Percentiles rank a stretch among this genome's conserved stretches.
Evolutionary conservation across 73 alveolate genomes (phyloP).

Genomic region (Tetrahymena malaccensis): DNA sequence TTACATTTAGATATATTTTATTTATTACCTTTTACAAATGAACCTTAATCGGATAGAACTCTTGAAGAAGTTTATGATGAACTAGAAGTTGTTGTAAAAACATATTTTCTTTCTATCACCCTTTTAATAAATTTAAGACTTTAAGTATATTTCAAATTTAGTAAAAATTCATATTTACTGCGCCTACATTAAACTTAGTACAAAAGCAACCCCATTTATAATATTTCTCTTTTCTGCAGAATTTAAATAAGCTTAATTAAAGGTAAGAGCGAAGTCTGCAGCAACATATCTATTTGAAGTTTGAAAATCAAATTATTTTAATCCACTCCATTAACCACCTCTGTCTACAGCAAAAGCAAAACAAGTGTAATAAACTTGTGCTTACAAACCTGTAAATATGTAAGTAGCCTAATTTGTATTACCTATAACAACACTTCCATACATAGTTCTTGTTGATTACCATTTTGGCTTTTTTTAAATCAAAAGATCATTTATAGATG

Average conservation of each 20-base stretch:
- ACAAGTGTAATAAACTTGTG: background rate
- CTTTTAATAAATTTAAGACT: background rate
- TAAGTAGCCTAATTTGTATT: constrained; percentile 15
- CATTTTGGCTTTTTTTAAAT: constrained; percentile 41
- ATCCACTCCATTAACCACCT: background rate
- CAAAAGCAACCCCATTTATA: background rate
- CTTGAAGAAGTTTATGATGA: background rate
- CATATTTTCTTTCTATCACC: background rate
- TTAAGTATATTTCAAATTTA: background rate
- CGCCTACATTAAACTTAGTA: background rate
- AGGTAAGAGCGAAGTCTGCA: background rate
- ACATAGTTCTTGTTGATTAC: constrained; percentile 28
- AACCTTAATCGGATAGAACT: background rate
- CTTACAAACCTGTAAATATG: constrained; percentile 2
- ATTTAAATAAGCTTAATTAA: background rate
- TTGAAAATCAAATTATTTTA: background rate
- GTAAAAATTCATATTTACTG: background rate
- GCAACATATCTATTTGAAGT: background rate
- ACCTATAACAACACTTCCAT: constrained; percentile 41
- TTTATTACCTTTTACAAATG: background rate
- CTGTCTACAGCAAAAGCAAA: background rate
- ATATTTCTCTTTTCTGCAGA: background rate
- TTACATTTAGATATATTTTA: background rate
- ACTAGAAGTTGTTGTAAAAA: background rate
- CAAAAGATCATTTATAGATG: background rate